Evolutionary conservation across 2,329 filamentous ascomycete species (phyloP).

Genomic region (Colletotrichum sp.): DNA sequence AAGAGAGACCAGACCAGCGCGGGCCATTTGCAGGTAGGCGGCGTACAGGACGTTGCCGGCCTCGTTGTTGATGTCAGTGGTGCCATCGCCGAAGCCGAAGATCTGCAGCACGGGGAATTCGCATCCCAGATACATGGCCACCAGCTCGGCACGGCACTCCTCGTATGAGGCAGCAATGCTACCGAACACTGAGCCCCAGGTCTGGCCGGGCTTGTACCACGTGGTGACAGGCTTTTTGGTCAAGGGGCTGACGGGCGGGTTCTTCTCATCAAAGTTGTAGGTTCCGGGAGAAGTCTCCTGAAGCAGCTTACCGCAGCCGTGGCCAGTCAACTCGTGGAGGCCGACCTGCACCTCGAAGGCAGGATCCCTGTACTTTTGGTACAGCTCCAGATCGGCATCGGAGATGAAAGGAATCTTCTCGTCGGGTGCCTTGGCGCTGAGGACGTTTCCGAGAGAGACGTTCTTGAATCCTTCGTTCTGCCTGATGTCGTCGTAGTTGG

Average conservation of each 20-base stretch:
- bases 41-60: conserved; percentile 89
- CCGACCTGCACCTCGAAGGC: conserved; percentile 97
- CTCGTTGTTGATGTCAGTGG: conserved; percentile 71
- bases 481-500: conserved; percentile 78
- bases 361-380: conserved; percentile 81
- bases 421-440: conserved; percentile 89
- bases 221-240: conserved; percentile 78
- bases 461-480: conserved; percentile 92
- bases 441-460: conserved; percentile 89
- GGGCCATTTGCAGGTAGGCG: conserved; percentile 91
- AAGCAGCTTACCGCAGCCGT: conserved; percentile 91
- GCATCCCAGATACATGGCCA: conserved; percentile 85
- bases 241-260: conserved; percentile 82
- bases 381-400: conserved; percentile 77
- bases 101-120: conserved; percentile 89
- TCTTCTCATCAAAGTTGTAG: conserved; percentile 87
- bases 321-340: conserved; percentile 84
- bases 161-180: conserved; percentile 88
- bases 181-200: conserved; percentile 92
- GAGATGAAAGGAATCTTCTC: conserved; percentile 92
- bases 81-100: conserved; percentile 88
- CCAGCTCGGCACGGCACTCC: conserved; percentile 92
- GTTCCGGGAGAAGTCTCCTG: conserved; percentile 84
- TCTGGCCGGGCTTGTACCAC: conserved; percentile 95
- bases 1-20: conserved; percentile 85